These are phyloP conservation scores for Trichosporon faecale DNA, from an alignment of 1,284 basidiomycete species.

Conservation along the genomic window DNA sequence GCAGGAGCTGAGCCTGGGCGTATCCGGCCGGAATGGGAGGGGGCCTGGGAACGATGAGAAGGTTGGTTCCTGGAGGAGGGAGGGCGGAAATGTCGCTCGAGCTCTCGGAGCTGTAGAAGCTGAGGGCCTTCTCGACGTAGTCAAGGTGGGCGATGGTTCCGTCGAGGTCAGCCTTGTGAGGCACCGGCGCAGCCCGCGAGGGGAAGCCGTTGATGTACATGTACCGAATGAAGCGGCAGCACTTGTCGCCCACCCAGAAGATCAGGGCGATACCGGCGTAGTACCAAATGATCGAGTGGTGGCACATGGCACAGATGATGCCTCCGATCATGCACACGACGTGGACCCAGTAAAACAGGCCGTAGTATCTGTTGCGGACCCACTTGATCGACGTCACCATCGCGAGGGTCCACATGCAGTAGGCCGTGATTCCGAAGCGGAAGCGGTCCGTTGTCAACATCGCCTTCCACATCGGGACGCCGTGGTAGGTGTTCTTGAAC, in stretches of 20 bases:
- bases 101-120: constrained; percentile 8
- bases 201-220: constrained; percentile 63
- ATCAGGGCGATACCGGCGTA: constrained; percentile 64
- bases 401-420: constrained; percentile 65
- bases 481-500: constrained; percentile 56
- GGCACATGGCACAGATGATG: constrained; percentile 61
- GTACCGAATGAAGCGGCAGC: constrained; percentile 62
- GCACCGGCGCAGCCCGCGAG: constrained; percentile 4
- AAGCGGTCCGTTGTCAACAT: constrained; percentile 70
- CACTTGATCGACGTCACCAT: constrained; percentile 64
- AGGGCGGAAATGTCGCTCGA: background rate
- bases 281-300: constrained; percentile 62
- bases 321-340: constrained; percentile 57
- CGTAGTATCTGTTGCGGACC: constrained; percentile 67
- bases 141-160: constrained; percentile 10
- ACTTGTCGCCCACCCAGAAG: constrained; percentile 66
- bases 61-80: constrained; percentile 4
- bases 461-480: constrained; percentile 60
- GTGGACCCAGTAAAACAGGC: constrained; percentile 71
- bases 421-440: constrained; percentile 69
- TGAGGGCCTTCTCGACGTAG: constrained; percentile 13
- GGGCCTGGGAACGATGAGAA: constrained; percentile 19
- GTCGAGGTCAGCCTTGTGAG: background rate
- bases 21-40: constrained; percentile 53
- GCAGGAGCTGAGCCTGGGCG: constrained; percentile 71